These are phyloP conservation scores for Blepharisma japonicum DNA, from an alignment of 73 alveolate genomes.

Conservation along the genomic window DNA sequence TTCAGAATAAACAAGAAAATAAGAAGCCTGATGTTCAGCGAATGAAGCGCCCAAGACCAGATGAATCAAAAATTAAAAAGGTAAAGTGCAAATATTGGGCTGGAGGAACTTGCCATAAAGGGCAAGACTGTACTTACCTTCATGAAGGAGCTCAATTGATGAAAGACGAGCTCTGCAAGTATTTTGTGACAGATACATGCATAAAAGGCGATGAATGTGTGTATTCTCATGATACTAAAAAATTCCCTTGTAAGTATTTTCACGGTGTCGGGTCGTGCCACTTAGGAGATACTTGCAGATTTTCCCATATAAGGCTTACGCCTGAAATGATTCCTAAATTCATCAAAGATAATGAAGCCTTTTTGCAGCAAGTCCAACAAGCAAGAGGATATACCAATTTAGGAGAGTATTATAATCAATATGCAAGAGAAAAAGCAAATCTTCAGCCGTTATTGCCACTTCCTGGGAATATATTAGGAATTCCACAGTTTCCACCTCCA, in stretches of 20 bases:
- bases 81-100: conserved; percentile 78
- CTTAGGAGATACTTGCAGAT: conserved; percentile 68
- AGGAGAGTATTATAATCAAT: conserved; percentile 64
- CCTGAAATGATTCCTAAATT: conserved; percentile 58
- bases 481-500: conserved; percentile 11
- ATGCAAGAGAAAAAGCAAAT: conserved; percentile 51
- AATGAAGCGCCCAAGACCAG: conserved; percentile 21
- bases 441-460: conserved; percentile 18
- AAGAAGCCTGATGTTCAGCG: not conserved
- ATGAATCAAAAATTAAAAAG: conserved; percentile 32
- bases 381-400: conserved; percentile 76
- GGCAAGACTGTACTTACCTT: conserved; percentile 71
- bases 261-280: conserved; percentile 86
- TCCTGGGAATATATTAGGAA: not conserved
- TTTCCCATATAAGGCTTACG: conserved; percentile 76
- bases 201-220: conserved; percentile 74
- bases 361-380: conserved; percentile 63
- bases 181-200: conserved; percentile 75
- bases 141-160: conserved; percentile 43
- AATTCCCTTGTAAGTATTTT: conserved; percentile 34
- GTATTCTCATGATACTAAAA: conserved; percentile 73
- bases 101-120: conserved; percentile 79
- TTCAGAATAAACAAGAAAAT: no score
- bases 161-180: conserved; percentile 78
- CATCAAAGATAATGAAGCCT: conserved; percentile 74